phyloP scores from a whole-genome alignment of 768 basidiomycete genomes.

The Erythrobasidium yunnanense region DNA sequence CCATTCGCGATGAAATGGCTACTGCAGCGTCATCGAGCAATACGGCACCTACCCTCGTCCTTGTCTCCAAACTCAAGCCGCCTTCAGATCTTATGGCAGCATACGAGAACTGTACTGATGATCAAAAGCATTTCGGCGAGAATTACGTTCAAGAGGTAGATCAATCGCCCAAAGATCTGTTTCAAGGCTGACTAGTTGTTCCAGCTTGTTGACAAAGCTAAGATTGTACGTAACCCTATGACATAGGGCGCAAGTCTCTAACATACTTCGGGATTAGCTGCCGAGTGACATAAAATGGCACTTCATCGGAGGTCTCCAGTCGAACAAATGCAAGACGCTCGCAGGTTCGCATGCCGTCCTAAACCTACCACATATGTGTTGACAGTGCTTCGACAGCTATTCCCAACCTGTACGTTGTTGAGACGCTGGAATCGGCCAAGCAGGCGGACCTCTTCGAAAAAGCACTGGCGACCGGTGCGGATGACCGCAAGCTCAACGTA shows the following conservation, averaged over 20 bases:
- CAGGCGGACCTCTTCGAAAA: conserved; percentile 85
- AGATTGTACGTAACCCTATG: conserved; percentile 16
- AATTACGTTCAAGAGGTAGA: conserved; percentile 96
- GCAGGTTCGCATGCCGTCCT: conserved; percentile 51
- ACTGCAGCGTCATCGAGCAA: conserved; percentile 32
- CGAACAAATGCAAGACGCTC: conserved; percentile 82
- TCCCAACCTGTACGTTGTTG: conserved; percentile 67
- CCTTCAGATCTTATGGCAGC: conserved; percentile 73
- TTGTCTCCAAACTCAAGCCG: conserved; percentile 89
- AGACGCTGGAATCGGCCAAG: conserved; percentile 86
- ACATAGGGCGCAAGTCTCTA: no score
- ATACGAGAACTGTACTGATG: conserved; percentile 49
- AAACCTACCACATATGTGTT: background rate
- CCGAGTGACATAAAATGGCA: conserved; percentile 85
- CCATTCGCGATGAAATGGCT: conserved; percentile 28
- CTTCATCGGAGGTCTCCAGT: conserved; percentile 86
- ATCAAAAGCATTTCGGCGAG: conserved; percentile 88
- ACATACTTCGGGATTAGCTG: conserved; percentile 48
- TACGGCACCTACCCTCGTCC: conserved; percentile 55
- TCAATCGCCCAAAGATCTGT: no score
- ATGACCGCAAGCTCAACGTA: conserved; percentile 58
- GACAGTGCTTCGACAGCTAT: conserved; percentile 51
- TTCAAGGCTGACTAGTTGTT: background rate
- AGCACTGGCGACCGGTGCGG: conserved; percentile 48
- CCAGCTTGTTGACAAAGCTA: conserved; percentile 29